Evolutionary conservation across 2,329 filamentous ascomycete genomes (phyloP), one percentile per base, ranked within the genome.

Genomic region (Parastagonospora avenae): DNA sequence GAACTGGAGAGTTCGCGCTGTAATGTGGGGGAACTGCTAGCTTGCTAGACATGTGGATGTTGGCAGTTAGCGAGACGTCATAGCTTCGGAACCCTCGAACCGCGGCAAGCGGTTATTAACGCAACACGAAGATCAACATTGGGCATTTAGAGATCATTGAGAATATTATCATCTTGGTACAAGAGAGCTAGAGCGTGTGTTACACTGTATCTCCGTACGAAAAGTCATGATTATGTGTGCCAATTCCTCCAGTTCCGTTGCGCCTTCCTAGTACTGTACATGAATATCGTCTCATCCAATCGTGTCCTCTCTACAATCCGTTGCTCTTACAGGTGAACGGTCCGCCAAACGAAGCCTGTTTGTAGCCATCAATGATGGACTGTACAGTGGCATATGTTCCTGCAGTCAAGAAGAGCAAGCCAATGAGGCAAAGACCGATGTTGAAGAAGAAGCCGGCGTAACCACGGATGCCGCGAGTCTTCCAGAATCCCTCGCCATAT

Each of bases 381-480:
- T 90, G 82, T 0, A 92, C 86, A 52, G 77, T 77, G 12, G 78
- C 74, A 67, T 96, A 96, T 2, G 92, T 97, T 32, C 92, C 92
- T 1, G 82, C 89, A 0, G 82, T 86, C 41, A 97, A 75, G 77
- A 96, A 95, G 60, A 92, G 85, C n/a, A 95, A 45, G 0, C 92
- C 92, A 14, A 89, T 84, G 2, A 81, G 27, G 50, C 94, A 92
- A 52, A 96, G 84, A 55, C 85, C 61, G 12, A 91, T 67, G 66
- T 96, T 97, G 46, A 94, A 71, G 0, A 76, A 73, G n/a, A 86
- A 80, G 37, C 84, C 82, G 7, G 83, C 40, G 45, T 77, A 80
- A 31, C 82, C 80, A 35, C 71, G 75, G 30, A 86, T 64, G 41
- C 82, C 84, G 30, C 82, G 77, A 1, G 75, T 76, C 55, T 78